A percentile compares a stretch with the other conserved stretches of the same genome.
Conservation (phyloP, 495 filamentous ascomycete species). For the Extremus antarcticus region DNA sequence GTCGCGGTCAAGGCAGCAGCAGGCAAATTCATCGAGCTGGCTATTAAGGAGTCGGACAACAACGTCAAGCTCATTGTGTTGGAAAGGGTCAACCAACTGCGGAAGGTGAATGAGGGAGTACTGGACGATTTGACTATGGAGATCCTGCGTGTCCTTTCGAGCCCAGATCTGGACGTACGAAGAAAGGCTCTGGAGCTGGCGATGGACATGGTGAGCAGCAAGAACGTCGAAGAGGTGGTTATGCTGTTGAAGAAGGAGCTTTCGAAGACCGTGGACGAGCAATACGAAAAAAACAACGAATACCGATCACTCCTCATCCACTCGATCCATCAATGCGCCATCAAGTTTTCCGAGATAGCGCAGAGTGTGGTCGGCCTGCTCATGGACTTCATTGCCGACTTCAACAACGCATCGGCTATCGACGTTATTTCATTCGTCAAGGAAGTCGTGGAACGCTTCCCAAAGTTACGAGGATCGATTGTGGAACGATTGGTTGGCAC, state of each 20-base stretch:
- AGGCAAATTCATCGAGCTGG: constrained; percentile 88
- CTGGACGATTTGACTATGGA: constrained; percentile 97
- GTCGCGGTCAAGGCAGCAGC: constrained; percentile 97
- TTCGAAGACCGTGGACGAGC: constrained; percentile 92
- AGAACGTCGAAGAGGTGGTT: constrained; percentile 97
- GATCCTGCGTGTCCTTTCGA: constrained; percentile 88
- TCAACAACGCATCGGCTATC: constrained; percentile 91
- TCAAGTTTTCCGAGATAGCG: constrained; percentile 97
- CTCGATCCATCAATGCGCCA: constrained; percentile 94
- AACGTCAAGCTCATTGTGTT: constrained; percentile 98
- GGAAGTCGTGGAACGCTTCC: constrained; percentile 98
- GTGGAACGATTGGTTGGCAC: constrained; percentile 82
- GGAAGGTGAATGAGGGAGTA: constrained; percentile 85
- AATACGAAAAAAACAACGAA: constrained; percentile 98
- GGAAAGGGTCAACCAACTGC: constrained; percentile 83
- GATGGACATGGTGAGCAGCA: constrained; percentile 95
- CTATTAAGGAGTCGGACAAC: constrained; percentile 95
- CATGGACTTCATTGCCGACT: constrained; percentile 99
- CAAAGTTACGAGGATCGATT: constrained; percentile 74
- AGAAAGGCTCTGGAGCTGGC: constrained; percentile 85
- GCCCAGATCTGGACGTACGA: constrained; percentile 92
- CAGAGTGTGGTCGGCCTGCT: constrained; percentile 90
- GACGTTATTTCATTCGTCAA: constrained; percentile 98
- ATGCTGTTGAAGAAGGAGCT: constrained; percentile 95
- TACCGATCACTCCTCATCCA: constrained; percentile 93